phyloP scores from a whole-genome alignment of 129 eudicot species.

The Logfia minima region DNA sequence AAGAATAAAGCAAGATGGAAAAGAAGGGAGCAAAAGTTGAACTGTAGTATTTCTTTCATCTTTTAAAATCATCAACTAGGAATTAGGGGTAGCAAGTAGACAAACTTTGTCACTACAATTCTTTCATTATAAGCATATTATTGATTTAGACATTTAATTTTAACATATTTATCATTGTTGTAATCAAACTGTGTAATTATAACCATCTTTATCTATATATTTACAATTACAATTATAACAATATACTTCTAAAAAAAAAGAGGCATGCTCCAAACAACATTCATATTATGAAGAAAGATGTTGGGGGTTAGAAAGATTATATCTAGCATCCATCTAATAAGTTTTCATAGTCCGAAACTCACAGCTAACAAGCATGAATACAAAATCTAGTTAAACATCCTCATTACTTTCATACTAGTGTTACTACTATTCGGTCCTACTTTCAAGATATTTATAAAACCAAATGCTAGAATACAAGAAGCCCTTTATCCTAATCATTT shows the following conservation, averaged over 20 bases:
- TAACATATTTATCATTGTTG: not conserved
- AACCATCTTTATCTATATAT: not conserved
- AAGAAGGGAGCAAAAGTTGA: not conserved
- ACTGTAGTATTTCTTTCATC: not conserved
- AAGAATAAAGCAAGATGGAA: not conserved
- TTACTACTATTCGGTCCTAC: slow-evolving; percentile 21
- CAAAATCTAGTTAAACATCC: slow-evolving; percentile 27
- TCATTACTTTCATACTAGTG: slow-evolving; percentile 27
- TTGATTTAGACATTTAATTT: not conserved
- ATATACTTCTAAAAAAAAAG: not conserved
- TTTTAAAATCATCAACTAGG: too few species aligned
- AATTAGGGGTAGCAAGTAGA: not conserved
- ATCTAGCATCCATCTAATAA: slow-evolving; percentile 6
- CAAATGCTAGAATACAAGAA: slow-evolving; percentile 32
- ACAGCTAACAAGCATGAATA: slow-evolving; percentile 23
- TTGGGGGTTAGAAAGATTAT: not conserved
- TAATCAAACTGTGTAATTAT: not conserved
- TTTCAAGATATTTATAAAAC: not conserved
- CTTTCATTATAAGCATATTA: not conserved
- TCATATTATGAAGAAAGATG: not conserved
- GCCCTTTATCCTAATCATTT: slow-evolving; percentile 25
- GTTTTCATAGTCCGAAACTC: slow-evolving; percentile 13
- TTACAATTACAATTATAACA: not conserved
- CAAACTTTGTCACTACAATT: not conserved
- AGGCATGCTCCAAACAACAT: not conserved